Base-by-base conservation (phyloP, 2,329 filamentous ascomycete species). In the Colletotrichum sp. region DNA sequence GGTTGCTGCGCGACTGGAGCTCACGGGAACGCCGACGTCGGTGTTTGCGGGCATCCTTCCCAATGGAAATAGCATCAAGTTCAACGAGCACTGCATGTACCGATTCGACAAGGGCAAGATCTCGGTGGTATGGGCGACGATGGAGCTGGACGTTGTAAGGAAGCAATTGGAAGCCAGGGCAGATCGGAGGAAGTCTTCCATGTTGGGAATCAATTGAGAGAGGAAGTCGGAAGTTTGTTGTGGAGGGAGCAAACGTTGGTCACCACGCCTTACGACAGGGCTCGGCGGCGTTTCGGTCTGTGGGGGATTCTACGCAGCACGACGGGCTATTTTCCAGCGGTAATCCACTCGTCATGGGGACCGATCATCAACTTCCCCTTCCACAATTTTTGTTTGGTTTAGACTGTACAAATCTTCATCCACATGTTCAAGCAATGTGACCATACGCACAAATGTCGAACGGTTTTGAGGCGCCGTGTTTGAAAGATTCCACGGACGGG, bases 51-150 rank as follows among this genome's bases (percentile, higher is more conserved):
- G 81, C n/a, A 80, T 80, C 2, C 72, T 78, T 27, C 80, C 81
- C 2, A 83, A 78, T 16, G 83, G 82, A 12, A 79, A 79, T 13
- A 22, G 63, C 6, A 82, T 85, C 8, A 67, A 55, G 12, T 83
- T 85, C 67, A 69, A 75, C 32, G 84, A 86, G 78, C 81, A 83
- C 64, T 84, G 81, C 32, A 82, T 83, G 22, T 86, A 85, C 68
- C 79, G 79, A 67, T 81, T 85, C 44, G 76, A 80, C 16, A 78
- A 73, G 2, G 83, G 83, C 7, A 84, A 78, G 79, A 84, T 86
- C 25, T 75, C 77, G 13, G 77, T 78, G 30, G 81, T 85, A 6
- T 83, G 83, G 80, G 82, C 83, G 52, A 71, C 84, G n/a, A 79
- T 84, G 63, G 83, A 84, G 69, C 67, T 82, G 57, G 77, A 77